Evolutionary conservation across 441 rosid genomes (phyloP).

Genomic region (Iberis amara): DNA sequence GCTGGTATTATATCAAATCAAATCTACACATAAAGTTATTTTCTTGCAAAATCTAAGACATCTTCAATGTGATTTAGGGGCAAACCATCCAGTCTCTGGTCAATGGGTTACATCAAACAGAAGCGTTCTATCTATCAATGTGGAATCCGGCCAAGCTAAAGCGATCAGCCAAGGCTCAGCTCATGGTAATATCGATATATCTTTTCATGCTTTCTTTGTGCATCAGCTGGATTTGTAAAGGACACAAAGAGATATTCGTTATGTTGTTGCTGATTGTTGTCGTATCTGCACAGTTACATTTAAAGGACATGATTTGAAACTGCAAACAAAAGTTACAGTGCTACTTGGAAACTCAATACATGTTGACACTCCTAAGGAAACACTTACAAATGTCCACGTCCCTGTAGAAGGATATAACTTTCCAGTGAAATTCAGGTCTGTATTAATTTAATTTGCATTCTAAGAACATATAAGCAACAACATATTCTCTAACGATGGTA

Average conservation of each 20-base stretch:
- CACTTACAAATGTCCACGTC: constrained; percentile 69
- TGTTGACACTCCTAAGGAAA: constrained; percentile 71
- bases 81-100: constrained; percentile 51
- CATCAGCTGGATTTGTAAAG: constrained; percentile 1
- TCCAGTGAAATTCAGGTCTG: constrained; percentile 74
- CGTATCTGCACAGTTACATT: constrained; percentile 56
- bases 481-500: constrained; percentile 5
- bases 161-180: constrained; percentile 70
- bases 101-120: constrained; percentile 63
- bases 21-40: constrained; percentile 5
- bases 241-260: constrained; percentile 4
- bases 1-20: constrained; percentile 37
- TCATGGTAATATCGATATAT: constrained; percentile 40
- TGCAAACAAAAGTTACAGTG: constrained; percentile 68
- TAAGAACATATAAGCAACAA: background rate
- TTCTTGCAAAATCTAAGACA: constrained; percentile 3
- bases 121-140: constrained; percentile 52
- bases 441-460: constrained; percentile 2
- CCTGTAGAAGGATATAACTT: constrained; percentile 74
- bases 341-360: constrained; percentile 48
- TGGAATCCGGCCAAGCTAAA: constrained; percentile 63
- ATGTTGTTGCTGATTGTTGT: constrained; percentile 17
- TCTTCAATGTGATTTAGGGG: constrained; percentile 43
- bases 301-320: constrained; percentile 48
- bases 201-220: constrained; percentile 6